Conservation (phyloP, 108 stramenopile species). For the Nannochloropsis salina region DNA sequence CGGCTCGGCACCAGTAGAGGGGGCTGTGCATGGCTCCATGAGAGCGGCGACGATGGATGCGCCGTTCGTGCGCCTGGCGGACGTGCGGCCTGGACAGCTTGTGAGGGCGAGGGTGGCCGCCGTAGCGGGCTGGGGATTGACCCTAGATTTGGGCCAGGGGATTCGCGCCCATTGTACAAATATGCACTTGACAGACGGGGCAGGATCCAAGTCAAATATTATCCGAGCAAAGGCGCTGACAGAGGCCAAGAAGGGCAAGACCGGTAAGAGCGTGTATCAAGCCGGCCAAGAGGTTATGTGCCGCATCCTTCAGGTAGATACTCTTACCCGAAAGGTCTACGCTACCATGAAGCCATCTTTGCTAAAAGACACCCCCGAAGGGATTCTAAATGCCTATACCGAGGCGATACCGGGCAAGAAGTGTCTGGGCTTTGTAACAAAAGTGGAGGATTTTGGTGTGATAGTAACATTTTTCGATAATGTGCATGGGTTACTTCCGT, state of each 20-base stretch:
- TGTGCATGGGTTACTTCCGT: constrained; percentile 45
- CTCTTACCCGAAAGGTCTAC: constrained; percentile 1
- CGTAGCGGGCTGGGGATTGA: constrained; percentile 34
- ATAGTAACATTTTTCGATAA: constrained; percentile 45
- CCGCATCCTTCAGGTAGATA: neutral
- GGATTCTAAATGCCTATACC: neutral
- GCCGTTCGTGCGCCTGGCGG: constrained; percentile 28
- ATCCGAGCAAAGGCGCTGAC: neutral
- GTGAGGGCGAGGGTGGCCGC: constrained; percentile 37
- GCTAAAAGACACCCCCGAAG: neutral
- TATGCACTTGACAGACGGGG: constrained; percentile 37
- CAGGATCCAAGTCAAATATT: neutral
- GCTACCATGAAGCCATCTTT: constrained; percentile 24
- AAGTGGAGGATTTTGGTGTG: constrained; percentile 46
- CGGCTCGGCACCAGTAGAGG: constrained; percentile 34
- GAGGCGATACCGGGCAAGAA: constrained; percentile 30
- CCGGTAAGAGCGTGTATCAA: neutral
- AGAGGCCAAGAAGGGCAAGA: constrained; percentile 19
- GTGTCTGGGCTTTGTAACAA: constrained; percentile 45
- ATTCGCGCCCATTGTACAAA: constrained; percentile 36
- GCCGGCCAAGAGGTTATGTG: neutral
- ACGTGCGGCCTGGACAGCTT: constrained; percentile 28
- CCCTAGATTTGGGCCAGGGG: constrained; percentile 37
- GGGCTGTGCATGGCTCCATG: constrained; percentile 45
- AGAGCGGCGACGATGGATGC: constrained; percentile 26